A percentile compares a stretch with the other conserved stretches of the same genome.
phyloP scores from a whole-genome alignment of 208 protist species.

The Trypanosomatidae sp. region DNA sequence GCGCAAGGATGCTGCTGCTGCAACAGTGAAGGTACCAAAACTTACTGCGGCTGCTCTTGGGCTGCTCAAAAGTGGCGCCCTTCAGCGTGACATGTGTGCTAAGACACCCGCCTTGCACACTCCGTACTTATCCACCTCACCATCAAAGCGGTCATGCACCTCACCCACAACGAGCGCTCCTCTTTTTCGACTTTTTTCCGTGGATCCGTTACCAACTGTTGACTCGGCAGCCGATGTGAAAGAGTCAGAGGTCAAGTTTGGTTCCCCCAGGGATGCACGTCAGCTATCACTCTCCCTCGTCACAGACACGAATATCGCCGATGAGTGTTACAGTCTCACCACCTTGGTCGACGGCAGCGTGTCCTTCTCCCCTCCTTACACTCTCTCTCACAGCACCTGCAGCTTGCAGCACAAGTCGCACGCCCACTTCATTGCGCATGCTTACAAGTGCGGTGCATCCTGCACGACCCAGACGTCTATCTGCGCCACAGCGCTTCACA shows the following conservation, averaged over 20 bases:
- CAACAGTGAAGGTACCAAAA: neutral
- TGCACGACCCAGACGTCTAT: neutral
- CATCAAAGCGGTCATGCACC: slow-evolving; percentile 4
- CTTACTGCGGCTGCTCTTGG: neutral
- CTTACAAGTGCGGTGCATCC: neutral
- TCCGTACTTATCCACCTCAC: neutral
- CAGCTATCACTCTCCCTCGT: slow-evolving; percentile 7
- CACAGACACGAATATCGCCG: slow-evolving; percentile 22
- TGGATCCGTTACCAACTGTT: neutral
- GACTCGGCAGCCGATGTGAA: neutral
- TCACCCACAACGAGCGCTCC: neutral
- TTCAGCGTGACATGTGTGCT: neutral
- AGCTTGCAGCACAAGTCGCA: neutral
- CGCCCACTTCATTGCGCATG: neutral
- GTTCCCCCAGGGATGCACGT: neutral
- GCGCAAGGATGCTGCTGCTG: neutral
- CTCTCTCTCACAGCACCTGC: neutral
- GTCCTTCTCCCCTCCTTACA: neutral
- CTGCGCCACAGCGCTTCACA: neutral
- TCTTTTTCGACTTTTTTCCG: neutral
- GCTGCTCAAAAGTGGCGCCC: neutral
- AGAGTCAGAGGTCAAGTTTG: neutral
- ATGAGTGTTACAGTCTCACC: slow-evolving; percentile 12
- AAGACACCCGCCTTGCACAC: neutral
- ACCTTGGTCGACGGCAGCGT: slow-evolving; percentile 2